Evolutionary conservation across 2,329 filamentous ascomycete genomes (phyloP).

Genomic region (Beauveria sp.): DNA sequence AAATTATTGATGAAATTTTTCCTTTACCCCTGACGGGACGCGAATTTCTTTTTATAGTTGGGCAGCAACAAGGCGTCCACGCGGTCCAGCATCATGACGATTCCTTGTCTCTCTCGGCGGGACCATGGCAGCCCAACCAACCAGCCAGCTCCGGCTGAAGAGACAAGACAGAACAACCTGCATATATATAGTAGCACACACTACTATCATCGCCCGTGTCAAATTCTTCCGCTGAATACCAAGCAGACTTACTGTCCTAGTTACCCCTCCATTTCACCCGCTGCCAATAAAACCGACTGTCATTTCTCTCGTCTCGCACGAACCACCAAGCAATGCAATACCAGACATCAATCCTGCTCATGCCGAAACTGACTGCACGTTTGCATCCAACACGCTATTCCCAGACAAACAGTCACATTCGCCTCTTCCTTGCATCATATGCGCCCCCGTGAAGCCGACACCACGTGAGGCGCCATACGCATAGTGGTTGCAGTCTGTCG

Average conservation of each 20-base stretch:
- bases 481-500: slow-evolving; percentile 1
- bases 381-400: neutral
- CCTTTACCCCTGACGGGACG: neutral
- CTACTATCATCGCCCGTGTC: neutral
- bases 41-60: slow-evolving; percentile 6
- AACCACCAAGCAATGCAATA: slow-evolving; percentile 7
- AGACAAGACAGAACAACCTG: neutral
- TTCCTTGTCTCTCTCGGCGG: neutral
- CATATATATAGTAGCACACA: slow-evolving; percentile 10
- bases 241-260: neutral
- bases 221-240: neutral
- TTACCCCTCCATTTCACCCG: slow-evolving; percentile 2
- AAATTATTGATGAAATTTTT: neutral
- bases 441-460: slow-evolving; percentile 1
- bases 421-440: neutral
- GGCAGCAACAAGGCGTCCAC: slow-evolving; percentile 8
- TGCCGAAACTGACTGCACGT: neutral
- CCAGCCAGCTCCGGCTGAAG: neutral
- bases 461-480: slow-evolving; percentile 3
- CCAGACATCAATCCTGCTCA: neutral
- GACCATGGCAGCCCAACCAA: slow-evolving; percentile 8
- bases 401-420: neutral
- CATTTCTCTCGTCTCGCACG: neutral
- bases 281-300: slow-evolving; percentile 5
- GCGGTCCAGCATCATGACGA: neutral